Conservation (phyloP, 805 yeast species). For the Metschnikowia dekortorum region DNA sequence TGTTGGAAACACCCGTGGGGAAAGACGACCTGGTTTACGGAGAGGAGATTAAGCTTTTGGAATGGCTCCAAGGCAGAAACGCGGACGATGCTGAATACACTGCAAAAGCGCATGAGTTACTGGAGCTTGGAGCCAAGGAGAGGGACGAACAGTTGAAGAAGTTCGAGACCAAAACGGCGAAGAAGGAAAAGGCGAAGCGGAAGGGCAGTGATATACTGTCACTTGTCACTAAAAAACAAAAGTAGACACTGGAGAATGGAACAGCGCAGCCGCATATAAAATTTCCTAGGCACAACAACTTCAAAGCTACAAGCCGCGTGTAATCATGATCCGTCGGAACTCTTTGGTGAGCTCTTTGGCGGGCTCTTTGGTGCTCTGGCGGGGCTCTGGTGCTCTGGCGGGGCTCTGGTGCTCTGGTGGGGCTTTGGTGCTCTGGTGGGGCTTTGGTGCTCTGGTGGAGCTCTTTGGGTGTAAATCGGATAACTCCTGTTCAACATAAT, state of each 20-base stretch:
- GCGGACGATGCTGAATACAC: constrained; percentile 53
- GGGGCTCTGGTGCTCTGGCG: no score
- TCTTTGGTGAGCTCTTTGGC: no score
- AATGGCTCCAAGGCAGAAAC: constrained; percentile 66
- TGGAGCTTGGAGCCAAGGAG: constrained; percentile 59
- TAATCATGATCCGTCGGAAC: no score
- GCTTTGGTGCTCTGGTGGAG: no score
- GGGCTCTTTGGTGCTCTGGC: no score
- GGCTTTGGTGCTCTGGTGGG: no score
- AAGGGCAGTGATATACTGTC: constrained; percentile 19
- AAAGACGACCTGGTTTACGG: constrained; percentile 66
- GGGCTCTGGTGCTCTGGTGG: no score
- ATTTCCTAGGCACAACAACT: no score
- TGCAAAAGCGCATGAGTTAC: constrained; percentile 46
- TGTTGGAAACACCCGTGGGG: constrained; percentile 82
- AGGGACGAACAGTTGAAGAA: constrained; percentile 66
- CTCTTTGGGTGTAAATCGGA: no score
- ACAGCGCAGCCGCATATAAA: no score
- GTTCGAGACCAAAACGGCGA: constrained; percentile 49
- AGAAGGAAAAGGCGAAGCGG: constrained; percentile 22
- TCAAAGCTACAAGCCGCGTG: no score
- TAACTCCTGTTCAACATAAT: no score
- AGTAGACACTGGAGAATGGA: background rate
- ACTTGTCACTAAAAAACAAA: constrained; percentile 17
- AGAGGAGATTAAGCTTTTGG: constrained; percentile 75